Evolutionary conservation across 2,329 filamentous ascomycete species (phyloP).

Genomic region (Rugonectria rugulosa): DNA sequence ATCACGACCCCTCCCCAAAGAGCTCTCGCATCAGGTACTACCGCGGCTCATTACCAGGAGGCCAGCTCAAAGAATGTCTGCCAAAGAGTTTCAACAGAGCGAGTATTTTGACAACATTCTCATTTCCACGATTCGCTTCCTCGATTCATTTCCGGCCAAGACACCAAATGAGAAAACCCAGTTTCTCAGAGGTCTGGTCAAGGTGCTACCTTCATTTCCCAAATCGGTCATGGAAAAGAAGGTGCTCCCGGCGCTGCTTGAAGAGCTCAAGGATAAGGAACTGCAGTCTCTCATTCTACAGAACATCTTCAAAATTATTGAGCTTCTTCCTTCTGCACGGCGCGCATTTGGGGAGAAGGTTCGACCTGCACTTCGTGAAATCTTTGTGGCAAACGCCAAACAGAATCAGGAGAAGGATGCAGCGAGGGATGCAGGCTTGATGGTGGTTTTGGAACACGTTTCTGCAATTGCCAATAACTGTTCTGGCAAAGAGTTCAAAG

Average conservation of each 20-base stretch:
- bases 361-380: constrained; percentile 82
- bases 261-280: constrained; percentile 93
- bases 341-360: constrained; percentile 85
- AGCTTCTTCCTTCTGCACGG: constrained; percentile 77
- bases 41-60: constrained; percentile 86
- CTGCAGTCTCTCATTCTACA: constrained; percentile 85
- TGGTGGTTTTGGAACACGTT: constrained; percentile 89
- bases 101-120: constrained; percentile 97
- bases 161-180: constrained; percentile 88
- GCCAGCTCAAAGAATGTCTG: constrained; percentile 86
- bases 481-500: constrained; percentile 92
- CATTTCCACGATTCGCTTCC: constrained; percentile 93
- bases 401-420: constrained; percentile 76
- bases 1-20: constrained; percentile 79
- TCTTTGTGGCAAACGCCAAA: constrained; percentile 73
- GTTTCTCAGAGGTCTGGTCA: constrained; percentile 87
- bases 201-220: constrained; percentile 90
- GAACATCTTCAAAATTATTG: constrained; percentile 90
- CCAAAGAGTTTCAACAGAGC: constrained; percentile 91
- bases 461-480: constrained; percentile 79
- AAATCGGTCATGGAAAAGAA: constrained; percentile 95
- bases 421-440: constrained; percentile 85
- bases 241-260: constrained; percentile 84
- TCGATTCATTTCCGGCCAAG: constrained; percentile 91
- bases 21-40: constrained; percentile 77